phyloP scores from a whole-genome alignment of 306 rosid species.

The Pyrus betulifolia region DNA sequence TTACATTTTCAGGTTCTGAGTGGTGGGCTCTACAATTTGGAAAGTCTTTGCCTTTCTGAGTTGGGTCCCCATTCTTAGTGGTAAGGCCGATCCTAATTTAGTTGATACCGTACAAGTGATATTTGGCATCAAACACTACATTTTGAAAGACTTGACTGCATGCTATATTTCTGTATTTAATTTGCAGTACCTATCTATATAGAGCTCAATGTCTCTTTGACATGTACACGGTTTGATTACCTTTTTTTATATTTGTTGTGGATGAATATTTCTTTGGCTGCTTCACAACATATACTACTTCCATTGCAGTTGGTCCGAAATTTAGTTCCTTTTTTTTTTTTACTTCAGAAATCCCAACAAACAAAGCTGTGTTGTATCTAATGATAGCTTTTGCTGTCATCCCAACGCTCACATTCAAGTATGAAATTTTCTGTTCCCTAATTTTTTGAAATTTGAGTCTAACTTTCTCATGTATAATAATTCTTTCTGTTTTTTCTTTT shows the following conservation, averaged over 20 bases:
- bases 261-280: not conserved
- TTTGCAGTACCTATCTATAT: not conserved
- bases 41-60: slow-evolving; percentile 61
- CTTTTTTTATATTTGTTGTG: not conserved
- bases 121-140: not conserved
- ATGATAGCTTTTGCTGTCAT: slow-evolving; percentile 71
- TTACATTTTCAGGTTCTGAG: slow-evolving; percentile 63
- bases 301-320: not conserved
- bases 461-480: slow-evolving; percentile 1
- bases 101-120: not conserved
- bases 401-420: slow-evolving; percentile 79
- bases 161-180: not conserved
- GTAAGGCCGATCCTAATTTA: slow-evolving; percentile 33
- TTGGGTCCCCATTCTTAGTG: slow-evolving; percentile 65
- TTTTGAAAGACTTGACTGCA: not conserved
- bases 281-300: not conserved
- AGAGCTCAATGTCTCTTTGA: not conserved
- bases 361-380: slow-evolving; percentile 37
- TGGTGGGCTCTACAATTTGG: slow-evolving; percentile 86
- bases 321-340: slow-evolving; percentile 4
- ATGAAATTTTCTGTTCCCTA: slow-evolving; percentile 23
- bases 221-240: not conserved
- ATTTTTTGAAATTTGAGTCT: slow-evolving; percentile 3
- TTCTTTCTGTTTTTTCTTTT: not conserved
- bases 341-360: slow-evolving; percentile 54